These are phyloP conservation scores for Byssochlamys sp. DNA, from an alignment of 2,329 filamentous ascomycete genomes.

Conservation along the genomic window DNA sequence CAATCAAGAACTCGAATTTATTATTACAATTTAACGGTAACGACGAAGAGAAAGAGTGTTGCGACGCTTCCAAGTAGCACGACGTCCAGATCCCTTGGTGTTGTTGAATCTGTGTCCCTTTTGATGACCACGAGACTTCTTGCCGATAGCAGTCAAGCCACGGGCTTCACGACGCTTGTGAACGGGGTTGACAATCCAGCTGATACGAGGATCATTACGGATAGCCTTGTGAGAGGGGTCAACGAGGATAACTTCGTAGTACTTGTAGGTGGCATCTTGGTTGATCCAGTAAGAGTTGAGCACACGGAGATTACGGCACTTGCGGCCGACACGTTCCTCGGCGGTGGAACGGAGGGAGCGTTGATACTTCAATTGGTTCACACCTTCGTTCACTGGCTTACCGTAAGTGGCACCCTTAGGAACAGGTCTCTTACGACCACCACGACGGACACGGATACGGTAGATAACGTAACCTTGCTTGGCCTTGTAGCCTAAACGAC, in stretches of 20 bases:
- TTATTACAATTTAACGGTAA: too few species aligned
- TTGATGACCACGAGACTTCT: slow-evolving; percentile 99
- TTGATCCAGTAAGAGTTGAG: slow-evolving; percentile 99
- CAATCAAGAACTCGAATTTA: too few species aligned
- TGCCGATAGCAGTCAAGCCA: slow-evolving; percentile 95
- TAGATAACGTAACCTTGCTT: slow-evolving; percentile 99
- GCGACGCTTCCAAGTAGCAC: slow-evolving; percentile 99
- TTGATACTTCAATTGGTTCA: slow-evolving; percentile 99
- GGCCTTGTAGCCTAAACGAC: slow-evolving; percentile 99
- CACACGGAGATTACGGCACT: slow-evolving; percentile 96
- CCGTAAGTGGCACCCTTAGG: slow-evolving; percentile 98
- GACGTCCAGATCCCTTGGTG: slow-evolving; percentile 85
- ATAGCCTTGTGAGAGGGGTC: slow-evolving; percentile 99
- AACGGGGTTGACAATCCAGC: slow-evolving; percentile 99
- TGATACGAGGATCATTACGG: slow-evolving; percentile 97
- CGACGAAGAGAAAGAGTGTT: too few species aligned
- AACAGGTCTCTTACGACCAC: slow-evolving; percentile 94
- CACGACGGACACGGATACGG: slow-evolving; percentile 94
- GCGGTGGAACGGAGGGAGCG: slow-evolving; percentile 94
- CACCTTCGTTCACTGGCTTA: slow-evolving; percentile 99
- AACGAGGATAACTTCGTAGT: slow-evolving; percentile 99
- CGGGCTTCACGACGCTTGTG: slow-evolving; percentile 99
- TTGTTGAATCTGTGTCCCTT: slow-evolving; percentile 99
- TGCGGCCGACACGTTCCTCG: slow-evolving; percentile 98
- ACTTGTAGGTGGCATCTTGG: slow-evolving; percentile 99